Evolutionary conservation across 108 stramenopile genomes (phyloP), one percentile per base, ranked within the genome.

Genomic region (Cyclotella distinguenda): DNA sequence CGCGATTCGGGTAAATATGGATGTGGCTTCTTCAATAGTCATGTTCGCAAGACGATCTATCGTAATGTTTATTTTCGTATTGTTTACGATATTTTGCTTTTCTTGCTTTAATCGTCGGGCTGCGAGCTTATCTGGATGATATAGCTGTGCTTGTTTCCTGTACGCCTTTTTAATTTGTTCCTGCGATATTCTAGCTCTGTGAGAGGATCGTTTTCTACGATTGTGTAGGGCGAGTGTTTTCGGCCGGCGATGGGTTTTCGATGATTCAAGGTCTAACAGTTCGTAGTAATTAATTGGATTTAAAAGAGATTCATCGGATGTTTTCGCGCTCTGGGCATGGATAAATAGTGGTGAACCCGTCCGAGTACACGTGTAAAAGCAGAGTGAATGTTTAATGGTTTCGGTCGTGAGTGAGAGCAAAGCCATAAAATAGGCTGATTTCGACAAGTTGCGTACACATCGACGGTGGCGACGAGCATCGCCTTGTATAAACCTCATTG

Each of bases 81-180:
- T 19, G 23, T 48, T 22, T 33, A 50, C 52, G 22, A 18, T 8
- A 48, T 62, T 62, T 13, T 38, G 31, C 26, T 60, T 59, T n/a
- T 60, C 42, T 42, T 39, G 35, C 30, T 73, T 60, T 44, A 66
- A 78, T 30, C 50, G 60, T 33, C 67, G 65, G 23, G 60, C 43
- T 8, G 52, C 61, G 9, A 79, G 48, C 48, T 90, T 90, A 64
- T 90, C 89, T 0, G 89, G 89, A 73, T 90, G 89, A 50, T 70
- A 87, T 12, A 77, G 35, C 48, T 90, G 86, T 11, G 86, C 86
- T 46, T 85, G 82, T 45, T 78, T 84, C 27, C 89, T 82, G 53
- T 87, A 91, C 1, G 90, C 87, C 44, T 86, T 88, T 30, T 82
- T 82, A 48, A 91, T 81, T 26, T 80, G 77, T 55, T 65, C 77